Evolutionary conservation across 1,284 basidiomycete genomes (phyloP).

Genomic region (Melampsora larici-populina): DNA sequence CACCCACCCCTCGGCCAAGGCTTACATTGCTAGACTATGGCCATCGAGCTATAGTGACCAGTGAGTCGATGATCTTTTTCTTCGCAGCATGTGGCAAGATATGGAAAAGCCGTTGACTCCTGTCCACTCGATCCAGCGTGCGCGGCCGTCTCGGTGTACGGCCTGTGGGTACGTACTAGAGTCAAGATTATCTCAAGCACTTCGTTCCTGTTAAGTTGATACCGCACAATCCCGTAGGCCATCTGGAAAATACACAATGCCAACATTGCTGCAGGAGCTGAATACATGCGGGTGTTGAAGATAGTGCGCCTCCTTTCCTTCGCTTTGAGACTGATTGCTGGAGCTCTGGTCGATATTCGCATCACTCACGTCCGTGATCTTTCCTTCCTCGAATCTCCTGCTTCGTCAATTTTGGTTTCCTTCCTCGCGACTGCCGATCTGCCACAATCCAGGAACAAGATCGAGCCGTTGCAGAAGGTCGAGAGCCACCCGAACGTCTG

Average conservation of each 20-base stretch:
- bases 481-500: slow-evolving; percentile 25
- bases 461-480: slow-evolving; percentile 27
- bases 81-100: neutral
- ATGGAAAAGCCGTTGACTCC: neutral
- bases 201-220: too few species aligned
- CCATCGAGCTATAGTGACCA: slow-evolving; percentile 40
- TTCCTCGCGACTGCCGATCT: neutral
- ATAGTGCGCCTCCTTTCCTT: slow-evolving; percentile 2
- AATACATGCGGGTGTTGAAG: slow-evolving; percentile 41
- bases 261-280: slow-evolving; percentile 41
- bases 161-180: slow-evolving; percentile 29
- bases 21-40: slow-evolving; percentile 39
- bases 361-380: too few species aligned
- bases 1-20: slow-evolving; percentile 24
- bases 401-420: neutral
- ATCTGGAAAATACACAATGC: slow-evolving; percentile 44
- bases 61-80: slow-evolving; percentile 7
- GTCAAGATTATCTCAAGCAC: neutral
- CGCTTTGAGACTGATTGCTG: neutral
- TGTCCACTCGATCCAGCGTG: slow-evolving; percentile 7
- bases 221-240: slow-evolving; percentile 2
- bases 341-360: too few species aligned
- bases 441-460: slow-evolving; percentile 27
- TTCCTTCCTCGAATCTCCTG: neutral
- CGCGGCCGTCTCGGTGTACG: slow-evolving; percentile 38